phyloP scores from a whole-genome alignment of 192 early-diverging fungal genomes.

The Funneliformis mosseae region DNA sequence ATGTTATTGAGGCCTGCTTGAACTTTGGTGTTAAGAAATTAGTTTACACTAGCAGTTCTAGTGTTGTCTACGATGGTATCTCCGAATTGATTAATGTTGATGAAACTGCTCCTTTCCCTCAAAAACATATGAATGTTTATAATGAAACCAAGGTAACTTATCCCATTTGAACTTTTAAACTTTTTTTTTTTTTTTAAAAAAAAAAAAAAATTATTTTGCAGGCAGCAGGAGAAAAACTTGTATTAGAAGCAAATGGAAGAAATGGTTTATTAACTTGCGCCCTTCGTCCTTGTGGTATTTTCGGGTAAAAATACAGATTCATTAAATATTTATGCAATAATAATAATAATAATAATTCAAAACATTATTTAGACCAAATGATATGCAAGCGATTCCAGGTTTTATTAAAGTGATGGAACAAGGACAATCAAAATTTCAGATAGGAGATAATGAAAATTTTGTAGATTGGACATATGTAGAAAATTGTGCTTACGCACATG shows the following conservation, averaged over 20 bases:
- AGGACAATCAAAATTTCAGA: conserved; percentile 70
- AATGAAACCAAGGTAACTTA: conserved; percentile 81
- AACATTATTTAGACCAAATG: conserved; percentile 61
- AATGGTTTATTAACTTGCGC: conserved; percentile 68
- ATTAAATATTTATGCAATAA: too few species aligned
- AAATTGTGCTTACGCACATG: conserved; percentile 91
- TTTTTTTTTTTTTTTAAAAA: neutral
- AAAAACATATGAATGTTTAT: conserved; percentile 83
- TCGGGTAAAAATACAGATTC: conserved; percentile 52
- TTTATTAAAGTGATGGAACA: conserved; percentile 63
- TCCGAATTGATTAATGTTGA: conserved; percentile 74
- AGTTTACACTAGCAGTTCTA: conserved; percentile 85
- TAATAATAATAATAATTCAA: neutral
- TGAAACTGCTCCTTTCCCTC: conserved; percentile 77
- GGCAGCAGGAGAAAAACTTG: conserved; percentile 65
- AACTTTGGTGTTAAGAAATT: conserved; percentile 64
- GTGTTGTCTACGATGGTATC: conserved; percentile 84
- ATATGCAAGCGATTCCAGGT: conserved; percentile 70
- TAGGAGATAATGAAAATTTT: conserved; percentile 80
- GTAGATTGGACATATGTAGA: conserved; percentile 95
- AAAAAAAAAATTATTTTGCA: neutral
- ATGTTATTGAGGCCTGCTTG: conserved; percentile 78
- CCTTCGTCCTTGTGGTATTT: conserved; percentile 88
- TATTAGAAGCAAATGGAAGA: conserved; percentile 73
- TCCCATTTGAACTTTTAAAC: neutral